Evolutionary conservation across 2,329 filamentous ascomycete genomes (phyloP), one percentile per base, ranked within the genome.

Genomic region (Penicillium olsonii): DNA sequence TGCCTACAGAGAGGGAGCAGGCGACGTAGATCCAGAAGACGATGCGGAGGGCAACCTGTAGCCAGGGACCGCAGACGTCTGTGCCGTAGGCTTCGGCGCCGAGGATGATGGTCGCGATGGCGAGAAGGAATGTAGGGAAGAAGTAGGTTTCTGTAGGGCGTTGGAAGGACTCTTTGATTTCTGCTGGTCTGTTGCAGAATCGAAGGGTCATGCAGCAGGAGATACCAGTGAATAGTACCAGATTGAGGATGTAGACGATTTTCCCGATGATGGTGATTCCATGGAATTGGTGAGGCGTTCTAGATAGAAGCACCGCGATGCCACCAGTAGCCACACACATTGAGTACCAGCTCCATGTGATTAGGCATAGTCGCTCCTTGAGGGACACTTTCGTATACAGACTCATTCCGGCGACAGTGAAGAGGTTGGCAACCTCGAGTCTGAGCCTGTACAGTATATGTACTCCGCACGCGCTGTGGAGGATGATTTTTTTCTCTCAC

Each of bases 301-400:
- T 48, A 37, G 85, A 81, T 35, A 90, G 75, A 11, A 89, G 75
- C 31, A 52, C 52, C 0, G 85, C 79, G 1, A 90, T 69, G 0
- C 85, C 85, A n/a, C 87, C 87, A 0, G 85, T 88, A 31, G 83
- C 85, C 86, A 89, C 89, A 3, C 84, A 83, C 22, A 82, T 74
- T 0, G 84, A 85, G 68, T 84, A 90, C 85, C 85, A 88, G 14
- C 81, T 82, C 84, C 82, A 84, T 1, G 81, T 84, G 57, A 84
- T 82, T 66, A 83, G 79, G 45, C 50, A 35, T 12, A 53, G 19
- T 11, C 53, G 43, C 7, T 53, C 22, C 14, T 24, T 27, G 14
- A 55, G 37, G 14, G 35, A 41, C 14, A 53, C 50, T 3, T 17
- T 52, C n/a, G 11, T 19, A 15, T 26, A 18, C 2, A 43, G n/a